Conservation (phyloP, 306 rosid genomes). For the Delonix regia region DNA sequence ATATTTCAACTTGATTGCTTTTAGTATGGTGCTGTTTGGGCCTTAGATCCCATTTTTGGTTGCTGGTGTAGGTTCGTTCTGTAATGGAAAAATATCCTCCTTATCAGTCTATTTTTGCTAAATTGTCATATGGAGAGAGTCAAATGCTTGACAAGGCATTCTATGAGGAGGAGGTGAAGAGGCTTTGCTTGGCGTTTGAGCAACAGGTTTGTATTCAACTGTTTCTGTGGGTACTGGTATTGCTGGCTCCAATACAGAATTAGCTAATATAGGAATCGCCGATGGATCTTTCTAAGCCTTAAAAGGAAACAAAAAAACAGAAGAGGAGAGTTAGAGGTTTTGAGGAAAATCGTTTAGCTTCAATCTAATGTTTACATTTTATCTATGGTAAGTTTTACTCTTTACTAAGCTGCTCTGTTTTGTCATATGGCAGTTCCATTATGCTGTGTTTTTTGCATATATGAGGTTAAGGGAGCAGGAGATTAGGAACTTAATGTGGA, state of each 20-base stretch:
- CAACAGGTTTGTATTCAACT: constrained; percentile 70
- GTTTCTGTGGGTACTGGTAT: not conserved
- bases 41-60: constrained; percentile 27
- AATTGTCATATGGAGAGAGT: constrained; percentile 92
- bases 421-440: constrained; percentile 79
- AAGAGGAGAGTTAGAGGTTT: not conserved
- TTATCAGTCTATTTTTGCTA: constrained; percentile 86
- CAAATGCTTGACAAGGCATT: constrained; percentile 98
- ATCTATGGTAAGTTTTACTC: not conserved
- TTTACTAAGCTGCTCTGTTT: constrained; percentile 28
- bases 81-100: constrained; percentile 96
- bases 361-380: not conserved
- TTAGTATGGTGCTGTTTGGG: constrained; percentile 5
- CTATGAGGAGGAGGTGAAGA: constrained; percentile 99
- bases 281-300: constrained; percentile 5
- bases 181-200: constrained; percentile 93
- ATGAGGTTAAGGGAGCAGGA: constrained; percentile 99
- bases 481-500: constrained; percentile 97
- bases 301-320: not conserved
- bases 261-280: constrained; percentile 13
- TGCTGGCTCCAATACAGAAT: not conserved
- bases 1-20: constrained; percentile 16
- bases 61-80: constrained; percentile 71
- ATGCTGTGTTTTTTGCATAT: constrained; percentile 92
- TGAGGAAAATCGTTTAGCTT: constrained; percentile 11